Evolutionary conservation across 441 rosid species (phyloP).

Genomic region (Manihot esculenta): DNA sequence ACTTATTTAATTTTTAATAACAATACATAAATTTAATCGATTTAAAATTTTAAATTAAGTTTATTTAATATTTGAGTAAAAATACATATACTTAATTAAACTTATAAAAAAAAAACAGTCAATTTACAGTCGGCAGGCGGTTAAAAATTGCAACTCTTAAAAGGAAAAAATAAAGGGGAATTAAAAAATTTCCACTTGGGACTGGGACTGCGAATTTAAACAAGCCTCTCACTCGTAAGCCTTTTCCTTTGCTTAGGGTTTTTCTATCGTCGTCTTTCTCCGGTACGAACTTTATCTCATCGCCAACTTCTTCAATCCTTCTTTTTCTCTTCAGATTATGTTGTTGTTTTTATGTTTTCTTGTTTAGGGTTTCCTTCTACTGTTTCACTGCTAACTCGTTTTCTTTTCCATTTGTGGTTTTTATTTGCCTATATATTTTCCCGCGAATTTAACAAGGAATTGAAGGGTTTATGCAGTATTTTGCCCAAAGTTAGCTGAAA

Average conservation of each 20-base stretch:
- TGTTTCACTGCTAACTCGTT: neutral
- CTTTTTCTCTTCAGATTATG: neutral
- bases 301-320: neutral
- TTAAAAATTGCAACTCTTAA: neutral
- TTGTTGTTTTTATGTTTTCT: neutral
- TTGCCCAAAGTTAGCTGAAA: neutral
- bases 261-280: neutral
- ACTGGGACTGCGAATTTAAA: neutral
- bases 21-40: no score
- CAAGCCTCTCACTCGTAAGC: no score
- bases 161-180: neutral
- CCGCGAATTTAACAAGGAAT: neutral
- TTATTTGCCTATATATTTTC: neutral
- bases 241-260: slow-evolving; percentile 15
- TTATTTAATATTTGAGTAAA: no score
- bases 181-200: neutral
- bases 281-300: neutral
- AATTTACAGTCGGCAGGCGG: neutral
- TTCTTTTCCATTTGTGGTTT: neutral
- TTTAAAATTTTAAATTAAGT: no score
- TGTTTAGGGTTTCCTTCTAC: neutral
- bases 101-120: neutral
- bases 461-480: neutral
- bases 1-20: no score
- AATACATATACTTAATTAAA: no score